Evolutionary conservation across 441 rosid species (phyloP), one percentile per base, ranked within the genome.

Genomic region (Euphorbia schlechtendalii): DNA sequence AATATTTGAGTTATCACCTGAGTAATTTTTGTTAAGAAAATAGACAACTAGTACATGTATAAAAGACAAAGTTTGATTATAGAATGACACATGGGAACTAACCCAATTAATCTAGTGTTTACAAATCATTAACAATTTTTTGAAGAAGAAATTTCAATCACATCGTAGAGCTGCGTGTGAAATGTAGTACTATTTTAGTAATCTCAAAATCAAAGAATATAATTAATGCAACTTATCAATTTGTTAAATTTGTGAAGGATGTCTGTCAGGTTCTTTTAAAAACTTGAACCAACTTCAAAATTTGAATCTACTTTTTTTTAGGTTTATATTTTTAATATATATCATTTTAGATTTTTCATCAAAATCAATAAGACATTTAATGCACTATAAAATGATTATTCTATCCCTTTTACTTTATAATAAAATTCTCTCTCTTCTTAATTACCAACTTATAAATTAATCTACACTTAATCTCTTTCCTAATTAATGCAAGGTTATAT

Each of bases 231-330:
- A 56, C 71, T 75, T 49, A 32, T 56, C 59, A 59, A 63, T 74
- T 73, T 70, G 75, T 73, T 59, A 65, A 77, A 76, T 76, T 78
- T 61, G 72, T 64, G 84, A 72, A 74, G 87, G 76, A 84, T 86
- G 80, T 86, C 85, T 79, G 92, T 83, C 86, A 76, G 75, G 64
- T 78, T 75, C 63, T 52, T 67, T 78, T 73, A 71, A 70, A 85
- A 85, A 64, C 61, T 69, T 61, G 38, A 73, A 51, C 66, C 69
- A 36, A 46, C 30, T 59, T 43, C 54, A 66, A 59, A 36, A 63
- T 13, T 38, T 49, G 53, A 57, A 57, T 4, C 49, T 32, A 32
- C 4, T 2, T 32, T 32, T 32, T 3, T 32, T 32, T 32, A 2
- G 34, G 34, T 32, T 32, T 32, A 32, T 3, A 6, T 3, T 32